Base-by-base conservation (phyloP, 805 yeast species). In the Zygotorulaspora chibaensis region DNA sequence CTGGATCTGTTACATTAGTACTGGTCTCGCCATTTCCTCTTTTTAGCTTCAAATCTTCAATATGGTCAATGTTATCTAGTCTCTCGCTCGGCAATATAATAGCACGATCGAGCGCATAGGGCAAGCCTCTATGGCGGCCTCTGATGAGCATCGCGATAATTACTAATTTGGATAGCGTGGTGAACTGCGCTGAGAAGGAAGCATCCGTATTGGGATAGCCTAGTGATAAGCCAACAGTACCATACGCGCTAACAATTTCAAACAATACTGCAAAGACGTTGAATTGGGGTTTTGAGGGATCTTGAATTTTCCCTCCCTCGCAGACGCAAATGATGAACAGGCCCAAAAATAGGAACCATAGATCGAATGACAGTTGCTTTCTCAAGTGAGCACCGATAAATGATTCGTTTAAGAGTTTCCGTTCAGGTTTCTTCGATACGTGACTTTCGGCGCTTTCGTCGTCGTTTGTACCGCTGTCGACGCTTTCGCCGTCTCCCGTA, bases 81-180 rank as follows among this genome's bases (percentile, higher is more conserved):
- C 78, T 76, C 12, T 81, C 83, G 43, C 84, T 78, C 7, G 95
- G 91, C 41, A 91, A 65, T 74, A 91, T 82, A 53, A 93, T 85
- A 30, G 99, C 98, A 62, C 99, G 80, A 67, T 93, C 99, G 47
- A 93, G 76, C 0, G 90, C 73, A 61, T 91, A 89, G 1, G 99
- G 99, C 48, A 93, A 73, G 30, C 98, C 98, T 76, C 99, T 87
- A 59, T 90, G 97, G 48, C 97, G 76, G 8, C 99, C 98, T 70
- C 99, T 80, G 37, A 93, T 76, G 85, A 93, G 81, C 84, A 89
- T 80, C 4, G 89, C 91, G 52, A 87, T 81, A 31, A 93, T 81
- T 2, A 91, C 87, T 37, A 93, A 71, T 60, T 93, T 93, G 1
- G 96, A 84, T 7, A 91, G 57, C 0, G 75, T 74, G 16, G 77